Conservation (phyloP, 352 stramenopile genomes). For the Aphanomyces astaci region DNA sequence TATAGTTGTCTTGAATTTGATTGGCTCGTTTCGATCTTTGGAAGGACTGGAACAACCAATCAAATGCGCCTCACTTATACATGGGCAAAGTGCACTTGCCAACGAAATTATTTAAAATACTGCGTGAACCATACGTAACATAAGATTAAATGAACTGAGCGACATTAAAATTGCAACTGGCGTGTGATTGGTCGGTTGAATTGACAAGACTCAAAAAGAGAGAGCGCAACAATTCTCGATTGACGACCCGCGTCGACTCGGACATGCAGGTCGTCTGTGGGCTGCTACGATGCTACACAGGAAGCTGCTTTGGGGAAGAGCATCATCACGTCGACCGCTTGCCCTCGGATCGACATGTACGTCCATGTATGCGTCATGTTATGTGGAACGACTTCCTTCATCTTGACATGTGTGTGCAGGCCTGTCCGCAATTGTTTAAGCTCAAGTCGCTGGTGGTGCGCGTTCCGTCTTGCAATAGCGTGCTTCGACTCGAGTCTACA, state of each 20-base stretch:
- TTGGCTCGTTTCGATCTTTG: not conserved
- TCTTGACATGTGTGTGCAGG: not conserved
- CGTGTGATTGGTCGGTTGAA: not conserved
- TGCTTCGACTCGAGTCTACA: constrained; percentile 6
- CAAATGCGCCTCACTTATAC: not conserved
- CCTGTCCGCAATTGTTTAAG: constrained; percentile 12
- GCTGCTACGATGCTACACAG: not conserved
- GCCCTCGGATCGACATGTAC: not conserved
- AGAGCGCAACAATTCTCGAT: not conserved
- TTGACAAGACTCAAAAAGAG: not conserved
- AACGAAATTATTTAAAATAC: too few species aligned
- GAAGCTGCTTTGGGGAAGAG: constrained; percentile 6
- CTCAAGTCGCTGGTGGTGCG: constrained; percentile 9
- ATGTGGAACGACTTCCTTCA: not conserved
- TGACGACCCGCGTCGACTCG: not conserved
- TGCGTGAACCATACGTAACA: too few species aligned
- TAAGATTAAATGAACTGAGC: too few species aligned
- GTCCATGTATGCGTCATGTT: too few species aligned
- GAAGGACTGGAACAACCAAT: not conserved
- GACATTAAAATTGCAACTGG: not conserved
- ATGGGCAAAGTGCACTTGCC: too few species aligned
- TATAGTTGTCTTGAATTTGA: not conserved
- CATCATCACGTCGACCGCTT: not conserved
- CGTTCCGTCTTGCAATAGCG: not conserved
- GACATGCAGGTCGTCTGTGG: not conserved